Conservation (phyloP, 2,329 filamentous ascomycete species). For the Claviceps maximensis region DNA sequence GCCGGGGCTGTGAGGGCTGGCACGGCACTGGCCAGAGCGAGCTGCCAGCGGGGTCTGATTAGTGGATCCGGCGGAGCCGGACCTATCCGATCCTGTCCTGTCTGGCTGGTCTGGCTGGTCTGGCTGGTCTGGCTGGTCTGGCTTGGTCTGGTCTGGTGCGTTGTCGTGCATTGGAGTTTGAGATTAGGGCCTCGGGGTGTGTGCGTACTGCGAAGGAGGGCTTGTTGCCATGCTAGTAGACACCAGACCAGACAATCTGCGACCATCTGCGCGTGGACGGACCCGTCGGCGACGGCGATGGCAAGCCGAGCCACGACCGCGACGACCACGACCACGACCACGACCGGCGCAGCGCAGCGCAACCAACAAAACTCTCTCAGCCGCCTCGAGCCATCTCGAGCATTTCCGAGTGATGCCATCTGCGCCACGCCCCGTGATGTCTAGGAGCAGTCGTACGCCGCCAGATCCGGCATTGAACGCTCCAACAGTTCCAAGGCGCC, state of each 20-base stretch:
- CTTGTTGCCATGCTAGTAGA: too few species aligned
- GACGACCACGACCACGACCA: too few species aligned
- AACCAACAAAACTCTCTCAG: too few species aligned
- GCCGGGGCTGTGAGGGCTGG: constrained; percentile 4
- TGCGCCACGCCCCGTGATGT: neutral
- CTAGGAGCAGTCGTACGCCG: neutral
- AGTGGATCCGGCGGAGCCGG: neutral
- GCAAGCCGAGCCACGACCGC: neutral
- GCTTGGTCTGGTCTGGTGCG: constrained; percentile 5
- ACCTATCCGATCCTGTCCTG: too few species aligned
- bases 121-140: too few species aligned
- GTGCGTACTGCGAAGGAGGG: neutral
- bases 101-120: too few species aligned
- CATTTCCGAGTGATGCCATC: neutral
- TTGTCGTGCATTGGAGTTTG: neutral
- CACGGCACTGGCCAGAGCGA: constrained; percentile 2
- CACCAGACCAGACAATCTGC: constrained; percentile 3
- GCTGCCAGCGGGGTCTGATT: neutral
- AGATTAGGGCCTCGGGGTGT: neutral
- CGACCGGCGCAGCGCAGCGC: too few species aligned
- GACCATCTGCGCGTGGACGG: neutral
- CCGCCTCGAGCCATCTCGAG: neutral
- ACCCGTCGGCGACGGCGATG: neutral
- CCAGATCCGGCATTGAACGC: neutral
- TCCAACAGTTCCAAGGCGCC: neutral